phyloP scores from a whole-genome alignment of 306 rosid genomes.

The Elaeagnus macrophylla region DNA sequence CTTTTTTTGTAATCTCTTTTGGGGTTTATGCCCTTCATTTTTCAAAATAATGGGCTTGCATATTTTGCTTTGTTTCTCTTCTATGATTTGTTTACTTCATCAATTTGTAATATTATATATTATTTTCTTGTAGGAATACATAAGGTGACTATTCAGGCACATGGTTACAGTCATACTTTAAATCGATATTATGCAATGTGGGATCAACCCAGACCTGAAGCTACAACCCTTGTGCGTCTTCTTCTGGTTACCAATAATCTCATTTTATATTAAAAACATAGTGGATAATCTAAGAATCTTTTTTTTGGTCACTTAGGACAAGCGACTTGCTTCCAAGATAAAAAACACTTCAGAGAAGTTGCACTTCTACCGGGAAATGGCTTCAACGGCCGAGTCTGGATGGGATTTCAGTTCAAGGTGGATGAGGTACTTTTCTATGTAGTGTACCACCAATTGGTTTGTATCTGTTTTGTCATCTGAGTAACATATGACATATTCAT shows the following conservation, averaged over 20 bases:
- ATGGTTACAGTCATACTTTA: slow-evolving; percentile 43
- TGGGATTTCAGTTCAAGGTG: slow-evolving; percentile 97
- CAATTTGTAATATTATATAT: too few relatives aligned
- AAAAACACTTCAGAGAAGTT: slow-evolving; percentile 36
- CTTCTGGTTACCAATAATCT: slow-evolving; percentile 7
- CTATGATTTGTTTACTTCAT: too few relatives aligned
- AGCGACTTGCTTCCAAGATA: slow-evolving; percentile 57
- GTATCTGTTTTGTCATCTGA: too few relatives aligned
- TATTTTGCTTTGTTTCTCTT: slow-evolving; percentile 5
- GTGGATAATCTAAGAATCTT: slow-evolving; percentile 1
- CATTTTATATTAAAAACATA: slow-evolving; percentile 10
- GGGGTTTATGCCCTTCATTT: neutral
- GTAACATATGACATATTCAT: too few relatives aligned
- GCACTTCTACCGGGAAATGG: slow-evolving; percentile 56
- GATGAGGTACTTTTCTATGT: slow-evolving; percentile 10
- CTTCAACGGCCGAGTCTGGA: slow-evolving; percentile 84
- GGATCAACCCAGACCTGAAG: slow-evolving; percentile 85
- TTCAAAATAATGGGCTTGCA: slow-evolving; percentile 10
- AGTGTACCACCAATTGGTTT: too few relatives aligned
- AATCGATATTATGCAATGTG: slow-evolving; percentile 85
- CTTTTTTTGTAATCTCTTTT: slow-evolving; percentile 8
- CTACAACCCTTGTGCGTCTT: slow-evolving; percentile 45
- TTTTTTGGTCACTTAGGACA: slow-evolving; percentile 40
- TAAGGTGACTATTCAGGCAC: slow-evolving; percentile 44
- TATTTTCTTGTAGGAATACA: slow-evolving; percentile 57